Evolutionary conservation across 2,329 filamentous ascomycete genomes (phyloP), one percentile per base, ranked within the genome.

Genomic region (Fusarium sublunatum): DNA sequence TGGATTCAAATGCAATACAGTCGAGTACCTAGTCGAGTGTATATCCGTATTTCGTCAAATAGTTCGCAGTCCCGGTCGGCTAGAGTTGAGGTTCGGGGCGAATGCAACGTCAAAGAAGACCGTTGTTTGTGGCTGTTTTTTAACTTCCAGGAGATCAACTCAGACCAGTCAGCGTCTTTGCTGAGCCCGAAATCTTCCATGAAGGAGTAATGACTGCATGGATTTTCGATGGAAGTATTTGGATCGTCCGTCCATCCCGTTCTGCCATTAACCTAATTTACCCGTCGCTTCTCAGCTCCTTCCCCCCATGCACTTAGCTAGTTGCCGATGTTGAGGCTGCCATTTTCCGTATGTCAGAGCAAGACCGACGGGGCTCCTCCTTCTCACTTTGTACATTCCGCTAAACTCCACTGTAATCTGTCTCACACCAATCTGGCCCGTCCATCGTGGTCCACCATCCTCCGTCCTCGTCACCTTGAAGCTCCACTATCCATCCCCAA

Each of bases 381-480:
- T 60, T 65, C 62, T 65, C 48, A 34, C 58, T 63, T 59, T 54
- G 62, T 62, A 46, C 53, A 50, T 45, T 61, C 50, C 58, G 43
- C 46, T 28, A 31, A 47, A 55, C 47, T 63, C 64, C 62, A 58
- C 62, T 49, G 29, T 49, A 57, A 55, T 61, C 58, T 47, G 40
- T 32, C 58, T 69, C 53, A 40, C 50, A 58, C 64, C 62, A 65
- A 64, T 60, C 58, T 56, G 53, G 53, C 48, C 53, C 67, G 48
- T 61, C 52, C 61, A 56, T 66, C 58, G 36, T 56, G 58, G 60
- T 57, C 60, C 58, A 68, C 61, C 65, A 60, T 70, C 67, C 64
- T 58, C 61, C 43, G 41, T 53, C 50, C 45, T 53, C 50, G 42
- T 31, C 29, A 28, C 26, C 26, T 28, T 31, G 19, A 42, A 51